These are phyloP conservation scores for Lactarius trivialis DNA, from an alignment of 768 basidiomycete genomes.

Conservation along the genomic window DNA sequence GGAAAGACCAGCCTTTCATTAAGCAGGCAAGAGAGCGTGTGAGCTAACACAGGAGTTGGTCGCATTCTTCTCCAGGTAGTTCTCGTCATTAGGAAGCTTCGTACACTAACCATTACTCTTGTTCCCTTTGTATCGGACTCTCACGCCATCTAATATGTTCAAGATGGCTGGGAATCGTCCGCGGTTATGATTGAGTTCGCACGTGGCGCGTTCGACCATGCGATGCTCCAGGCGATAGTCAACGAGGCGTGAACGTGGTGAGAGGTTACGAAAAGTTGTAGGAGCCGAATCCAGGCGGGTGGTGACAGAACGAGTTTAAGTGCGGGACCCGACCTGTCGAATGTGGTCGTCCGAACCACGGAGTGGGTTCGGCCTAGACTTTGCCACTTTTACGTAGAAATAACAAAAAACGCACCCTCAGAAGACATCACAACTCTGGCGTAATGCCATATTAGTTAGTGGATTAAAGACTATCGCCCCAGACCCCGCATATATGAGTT, in stretches of 20 bases:
- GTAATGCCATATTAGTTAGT: neutral
- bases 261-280: neutral
- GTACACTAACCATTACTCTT: neutral
- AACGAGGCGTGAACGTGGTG: constrained; percentile 1
- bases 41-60: neutral
- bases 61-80: neutral
- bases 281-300: neutral
- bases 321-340: neutral
- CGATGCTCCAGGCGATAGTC: constrained; percentile 10
- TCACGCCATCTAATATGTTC: neutral
- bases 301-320: neutral
- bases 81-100: neutral
- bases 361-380: neutral
- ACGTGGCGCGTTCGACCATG: neutral
- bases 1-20: neutral
- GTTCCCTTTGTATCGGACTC: constrained; percentile 3
- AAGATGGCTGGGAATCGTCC: neutral
- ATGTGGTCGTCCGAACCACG: neutral
- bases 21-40: neutral
- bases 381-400: neutral
- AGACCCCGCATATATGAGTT: neutral
- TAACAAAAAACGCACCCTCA: neutral
- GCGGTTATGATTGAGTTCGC: neutral
- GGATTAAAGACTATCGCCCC: neutral
- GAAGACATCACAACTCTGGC: neutral